phyloP scores from a whole-genome alignment of 2,329 filamentous ascomycete genomes.

The Ophiobolus disseminans region DNA sequence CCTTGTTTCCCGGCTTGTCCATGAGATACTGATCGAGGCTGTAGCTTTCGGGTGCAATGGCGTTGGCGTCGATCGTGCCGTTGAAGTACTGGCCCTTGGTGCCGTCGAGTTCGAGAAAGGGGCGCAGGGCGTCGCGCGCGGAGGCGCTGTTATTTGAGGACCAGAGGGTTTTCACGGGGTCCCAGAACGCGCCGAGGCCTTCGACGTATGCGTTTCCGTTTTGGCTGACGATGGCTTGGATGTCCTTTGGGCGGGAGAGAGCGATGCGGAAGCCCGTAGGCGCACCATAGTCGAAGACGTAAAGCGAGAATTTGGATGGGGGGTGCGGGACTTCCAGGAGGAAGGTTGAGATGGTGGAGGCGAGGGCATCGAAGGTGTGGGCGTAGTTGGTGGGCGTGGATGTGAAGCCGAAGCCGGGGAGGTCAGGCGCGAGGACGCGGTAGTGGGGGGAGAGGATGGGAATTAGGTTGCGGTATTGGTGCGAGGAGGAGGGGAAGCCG shows the following conservation, averaged over 20 bases:
- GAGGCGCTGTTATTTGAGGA: slow-evolving; percentile 23
- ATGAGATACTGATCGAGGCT: slow-evolving; percentile 62
- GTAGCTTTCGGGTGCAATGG: slow-evolving; percentile 56
- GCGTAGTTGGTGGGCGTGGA: slow-evolving; percentile 53
- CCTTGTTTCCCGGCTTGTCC: slow-evolving; percentile 57
- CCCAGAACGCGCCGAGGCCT: slow-evolving; percentile 62
- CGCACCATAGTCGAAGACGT: slow-evolving; percentile 70
- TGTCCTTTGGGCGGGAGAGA: slow-evolving; percentile 54
- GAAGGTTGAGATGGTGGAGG: slow-evolving; percentile 58
- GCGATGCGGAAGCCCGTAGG: slow-evolving; percentile 63
- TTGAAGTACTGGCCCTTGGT: slow-evolving; percentile 55
- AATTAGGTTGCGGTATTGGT: slow-evolving; percentile 56
- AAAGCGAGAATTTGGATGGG: slow-evolving; percentile 58
- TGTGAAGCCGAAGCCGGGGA: slow-evolving; percentile 68
- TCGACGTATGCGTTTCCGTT: slow-evolving; percentile 68
- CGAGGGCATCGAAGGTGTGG: slow-evolving; percentile 63
- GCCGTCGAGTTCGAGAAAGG: slow-evolving; percentile 21
- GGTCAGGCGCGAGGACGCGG: slow-evolving; percentile 63
- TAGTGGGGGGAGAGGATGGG: slow-evolving; percentile 53
- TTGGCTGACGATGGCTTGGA: slow-evolving; percentile 64
- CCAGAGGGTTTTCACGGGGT: slow-evolving; percentile 58
- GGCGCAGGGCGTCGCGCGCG: slow-evolving; percentile 21
- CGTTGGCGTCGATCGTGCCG: slow-evolving; percentile 46
- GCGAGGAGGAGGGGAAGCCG: slow-evolving; percentile 56
- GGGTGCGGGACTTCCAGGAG: slow-evolving; percentile 56